These are phyloP conservation scores for Podochytrium sp. DNA, from an alignment of 192 early-diverging fungal species.

Conservation along the genomic window DNA sequence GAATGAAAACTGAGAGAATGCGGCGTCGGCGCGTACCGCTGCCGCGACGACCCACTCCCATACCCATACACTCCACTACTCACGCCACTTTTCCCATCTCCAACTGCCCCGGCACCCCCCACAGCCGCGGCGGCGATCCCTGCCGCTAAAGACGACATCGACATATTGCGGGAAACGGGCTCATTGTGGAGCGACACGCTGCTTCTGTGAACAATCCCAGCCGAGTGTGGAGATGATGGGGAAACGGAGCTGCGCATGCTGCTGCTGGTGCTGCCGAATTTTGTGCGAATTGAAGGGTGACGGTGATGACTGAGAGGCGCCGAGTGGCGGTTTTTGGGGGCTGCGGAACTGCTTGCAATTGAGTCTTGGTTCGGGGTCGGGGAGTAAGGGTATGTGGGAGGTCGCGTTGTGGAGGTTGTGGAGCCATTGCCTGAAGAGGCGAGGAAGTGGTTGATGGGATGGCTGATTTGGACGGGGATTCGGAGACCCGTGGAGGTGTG, in stretches of 20 bases:
- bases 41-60: background rate
- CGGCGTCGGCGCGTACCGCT: slow-evolving; percentile 13
- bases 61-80: background rate
- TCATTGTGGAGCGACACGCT: slow-evolving; percentile 22
- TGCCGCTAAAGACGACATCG: background rate
- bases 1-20: background rate
- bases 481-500: background rate
- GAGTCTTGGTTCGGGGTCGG: background rate
- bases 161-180: background rate
- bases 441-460: slow-evolving; percentile 12
- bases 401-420: background rate
- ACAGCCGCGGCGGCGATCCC: too few relatives aligned
- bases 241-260: background rate
- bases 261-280: too few relatives aligned
- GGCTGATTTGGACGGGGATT: slow-evolving; percentile 17
- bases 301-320: too few relatives aligned
- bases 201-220: slow-evolving; percentile 15
- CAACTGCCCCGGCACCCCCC: too few relatives aligned
- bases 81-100: background rate
- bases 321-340: too few relatives aligned
- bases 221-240: slow-evolving; percentile 14
- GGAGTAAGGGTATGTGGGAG: background rate
- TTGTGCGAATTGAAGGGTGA: too few relatives aligned
- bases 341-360: background rate
- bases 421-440: background rate